Evolutionary conservation across 257 asterid genomes (phyloP), one percentile per base, ranked within the genome.

Genomic region (Solanum peruvianum): DNA sequence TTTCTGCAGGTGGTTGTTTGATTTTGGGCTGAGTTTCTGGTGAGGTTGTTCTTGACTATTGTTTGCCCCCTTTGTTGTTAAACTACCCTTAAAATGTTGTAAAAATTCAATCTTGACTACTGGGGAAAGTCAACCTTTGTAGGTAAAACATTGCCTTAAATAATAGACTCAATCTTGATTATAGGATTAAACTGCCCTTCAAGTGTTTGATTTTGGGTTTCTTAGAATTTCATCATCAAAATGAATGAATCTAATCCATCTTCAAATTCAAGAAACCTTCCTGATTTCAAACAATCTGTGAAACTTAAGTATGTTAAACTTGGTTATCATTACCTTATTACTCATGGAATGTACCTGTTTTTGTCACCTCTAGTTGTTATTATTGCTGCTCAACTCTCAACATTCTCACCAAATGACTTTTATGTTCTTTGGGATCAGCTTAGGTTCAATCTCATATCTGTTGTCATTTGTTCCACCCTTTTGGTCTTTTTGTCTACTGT

Each of bases 251-350:
- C 90, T 11, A 93, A 69, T 58, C 90, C 93, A 39, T 85, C 96
- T 35, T 88, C 95, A 35, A 72, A 93, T 18, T 91, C 97, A 0
- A 87, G 82, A 77, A 91, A 88, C 87, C 97, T 95, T 87, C 98
- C 98, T 6, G 98, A 95, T 94, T 95, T 95, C 90, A 91, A 95
- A 60, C 91, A 94, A 84, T 95, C 98, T 70, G 90, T 95, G 47
- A 95, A 95, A 85, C 66, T 95, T 91, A 95, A 95, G 91, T 95
- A 95, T 91, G 98, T 95, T 88, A 95, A 95, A 92, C 98, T 95
- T 52, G 98, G 98, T 20, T 95, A 95, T 58, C 98, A 94, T 87
- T 90, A 92, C 90, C 95, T 95, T 39, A 93, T 94, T 42, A 94
- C 98, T 25, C 98, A 94, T 92, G 98, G 96, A 76, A 95, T 94